Base-by-base conservation (phyloP, 805 yeast species). In the Cyberlindnera mississippiensis region DNA sequence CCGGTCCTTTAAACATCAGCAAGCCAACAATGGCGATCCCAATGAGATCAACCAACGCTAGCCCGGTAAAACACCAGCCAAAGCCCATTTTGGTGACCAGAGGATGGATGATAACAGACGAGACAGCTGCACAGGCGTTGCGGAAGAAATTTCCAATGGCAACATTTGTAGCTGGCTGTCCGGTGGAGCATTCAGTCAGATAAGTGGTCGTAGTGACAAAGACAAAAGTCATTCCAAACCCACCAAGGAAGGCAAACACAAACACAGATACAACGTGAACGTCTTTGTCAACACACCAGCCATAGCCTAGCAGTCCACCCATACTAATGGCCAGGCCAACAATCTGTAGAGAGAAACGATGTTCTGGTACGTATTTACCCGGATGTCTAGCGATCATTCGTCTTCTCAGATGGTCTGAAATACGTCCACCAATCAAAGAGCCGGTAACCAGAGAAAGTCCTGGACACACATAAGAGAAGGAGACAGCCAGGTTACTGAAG, bases 221-320 rank as follows among this genome's bases (percentile, higher is more conserved):
- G 24, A 74, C 72, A 73, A 79, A 76, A 0, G 80, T 72, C 66
- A 75, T 66, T 1, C 81, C 80, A 50, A 73, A 72, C 0, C 79
- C 78, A 24, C 63, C 61, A 5, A 75, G 51, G 44, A 72, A 74
- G 0, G 73, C 57, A 45, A 71, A 70, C 4, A 72, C 62, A 39
- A 72, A 67, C 4, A 74, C 63, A 6, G 68, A 46, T 0, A 57
- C 67, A 27, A 72, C 60, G 38, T 63, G 70, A 14, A 62, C 61
- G 11, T 63, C 62, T 28, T 58, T 61, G 13, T 73, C 61, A 26
- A 69, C 60, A 24, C 75, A 58, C 81, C 81, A 76, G 0, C 81
- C 81, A 50, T 72, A 76, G 0, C 76, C 72, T 15, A 74, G 46
- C 15, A 74, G 58, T 1, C 81, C 78, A 15, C 60, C 54, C 40